Evolutionary conservation across 306 rosid genomes (phyloP), one percentile per base, ranked within the genome.

Genomic region (Geum urbanum): DNA sequence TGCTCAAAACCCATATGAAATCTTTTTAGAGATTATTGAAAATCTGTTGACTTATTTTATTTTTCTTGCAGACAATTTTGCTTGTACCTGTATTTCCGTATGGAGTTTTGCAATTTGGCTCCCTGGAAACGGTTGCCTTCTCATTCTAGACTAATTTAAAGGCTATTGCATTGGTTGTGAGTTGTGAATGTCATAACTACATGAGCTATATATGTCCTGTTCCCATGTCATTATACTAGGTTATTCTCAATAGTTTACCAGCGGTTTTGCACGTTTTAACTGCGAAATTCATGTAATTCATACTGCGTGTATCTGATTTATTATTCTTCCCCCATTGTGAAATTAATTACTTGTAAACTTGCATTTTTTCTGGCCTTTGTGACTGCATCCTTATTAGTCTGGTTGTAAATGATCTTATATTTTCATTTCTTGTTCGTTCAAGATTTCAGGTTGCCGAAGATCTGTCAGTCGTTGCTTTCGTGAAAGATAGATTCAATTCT

Each of bases 81-180:
- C 76, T 91, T 74, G 87, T 91, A 24, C 97, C 99, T 69, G 86
- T 94, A 56, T 89, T 83, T 84, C 92, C 99, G 7, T 75, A 74
- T 58, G 97, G 99, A 63, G 97, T 94, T 69, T 72, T 94, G 82
- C 97, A 91, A 80, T 87, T 94, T 20, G 99, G 97, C 69, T 94
- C 99, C 9, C 71, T 77, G 72, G 85, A 94, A 80, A 72, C 8
- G 95, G 99, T 32, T 94, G 66, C 20, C 87, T 76, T 66, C 67
- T 70, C 70, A 54, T 68, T 66, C 75, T 74, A 53, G 51, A 76
- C 70, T 79, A 78, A 54, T 15, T 35, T 4, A 52, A 45, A 66
- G 44, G 48, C 56, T 71, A 60, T 51, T 41, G 62, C 59, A 50
- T 62, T 70, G 48, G 54, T 39, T 65, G 51, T 27, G 1, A 40